Percentiles rank a stretch among this genome's conserved stretches.
phyloP scores from a whole-genome alignment of 2,329 filamentous ascomycete genomes.

The Aureobasidium sp. region DNA sequence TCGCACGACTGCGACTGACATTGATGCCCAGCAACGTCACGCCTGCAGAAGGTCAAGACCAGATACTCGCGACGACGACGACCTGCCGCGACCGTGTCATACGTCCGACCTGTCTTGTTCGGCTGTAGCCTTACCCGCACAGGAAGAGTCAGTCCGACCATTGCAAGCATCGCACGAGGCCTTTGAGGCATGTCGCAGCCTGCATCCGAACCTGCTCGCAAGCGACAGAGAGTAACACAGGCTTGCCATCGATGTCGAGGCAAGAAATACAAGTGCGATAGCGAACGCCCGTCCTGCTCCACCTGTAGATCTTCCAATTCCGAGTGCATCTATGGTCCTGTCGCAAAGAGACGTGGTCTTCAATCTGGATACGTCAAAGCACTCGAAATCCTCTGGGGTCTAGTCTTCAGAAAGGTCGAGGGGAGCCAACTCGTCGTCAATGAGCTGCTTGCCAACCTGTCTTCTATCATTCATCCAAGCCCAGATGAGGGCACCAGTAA shows the following conservation, averaged over 20 bases:
- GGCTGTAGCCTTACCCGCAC: too few species aligned
- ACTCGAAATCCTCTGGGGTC: conserved; percentile 61
- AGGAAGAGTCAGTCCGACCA: too few species aligned
- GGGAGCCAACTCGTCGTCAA: conserved; percentile 39
- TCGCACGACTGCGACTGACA: too few species aligned
- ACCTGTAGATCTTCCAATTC: conserved; percentile 59
- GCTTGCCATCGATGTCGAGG: conserved; percentile 51
- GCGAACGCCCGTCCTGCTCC: conserved; percentile 58
- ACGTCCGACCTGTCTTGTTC: too few species aligned
- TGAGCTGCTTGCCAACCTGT: background rate
- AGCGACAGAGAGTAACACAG: conserved; percentile 55
- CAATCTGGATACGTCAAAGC: conserved; percentile 75
- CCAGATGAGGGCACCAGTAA: conserved; percentile 45
- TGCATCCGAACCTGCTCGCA: conserved; percentile 29
- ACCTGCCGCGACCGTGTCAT: too few species aligned
- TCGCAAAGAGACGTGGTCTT: conserved; percentile 68
- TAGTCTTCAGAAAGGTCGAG: conserved; percentile 56
- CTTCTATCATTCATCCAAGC: conserved; percentile 19
- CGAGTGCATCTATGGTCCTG: conserved; percentile 63
- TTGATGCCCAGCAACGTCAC: too few species aligned
- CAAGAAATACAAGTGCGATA: conserved; percentile 62
- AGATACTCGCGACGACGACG: too few species aligned
- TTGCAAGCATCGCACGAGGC: too few species aligned
- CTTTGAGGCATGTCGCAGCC: background rate
- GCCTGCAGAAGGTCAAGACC: too few species aligned